These are phyloP conservation scores for Piper longum DNA, from an alignment of 164 flowering plant genomes.

Conservation along the genomic window DNA sequence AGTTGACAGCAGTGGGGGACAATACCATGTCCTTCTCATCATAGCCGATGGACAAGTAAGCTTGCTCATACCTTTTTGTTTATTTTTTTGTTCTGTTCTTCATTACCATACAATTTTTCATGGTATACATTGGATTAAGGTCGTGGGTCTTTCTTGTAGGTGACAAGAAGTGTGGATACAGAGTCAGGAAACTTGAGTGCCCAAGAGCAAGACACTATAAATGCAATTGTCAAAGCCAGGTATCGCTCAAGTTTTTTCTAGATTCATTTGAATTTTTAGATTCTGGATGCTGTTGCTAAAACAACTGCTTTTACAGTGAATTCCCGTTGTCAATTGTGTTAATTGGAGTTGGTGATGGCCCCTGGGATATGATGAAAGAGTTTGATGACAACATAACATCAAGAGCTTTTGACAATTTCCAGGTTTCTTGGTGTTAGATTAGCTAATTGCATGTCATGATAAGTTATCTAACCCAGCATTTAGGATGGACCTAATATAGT, in stretches of 20 bases:
- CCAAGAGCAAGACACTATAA: slow-evolving; percentile 33
- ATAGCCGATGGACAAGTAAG: slow-evolving; percentile 41
- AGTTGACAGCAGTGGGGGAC: slow-evolving; percentile 34
- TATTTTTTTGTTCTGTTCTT: not conserved
- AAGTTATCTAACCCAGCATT: not conserved
- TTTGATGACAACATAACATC: slow-evolving; percentile 46
- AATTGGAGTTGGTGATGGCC: slow-evolving; percentile 56
- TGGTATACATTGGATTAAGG: not conserved
- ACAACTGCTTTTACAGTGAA: slow-evolving; percentile 10
- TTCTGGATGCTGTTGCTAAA: not conserved
- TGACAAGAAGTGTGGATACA: slow-evolving; percentile 32
- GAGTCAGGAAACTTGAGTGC: slow-evolving; percentile 23
- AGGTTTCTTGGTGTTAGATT: slow-evolving; percentile 14
- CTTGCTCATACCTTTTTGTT: not conserved
- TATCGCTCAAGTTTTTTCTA: not conserved
- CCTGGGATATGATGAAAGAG: slow-evolving; percentile 43
- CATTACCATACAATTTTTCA: not conserved
- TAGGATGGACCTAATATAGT: not conserved
- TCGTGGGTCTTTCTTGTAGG: slow-evolving; percentile 12
- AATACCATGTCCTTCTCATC: slow-evolving; percentile 36
- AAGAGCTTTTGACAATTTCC: slow-evolving; percentile 42
- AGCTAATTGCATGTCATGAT: not conserved
- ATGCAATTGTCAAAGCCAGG: slow-evolving; percentile 47
- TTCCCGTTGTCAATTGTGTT: slow-evolving; percentile 39
- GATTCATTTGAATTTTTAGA: not conserved